Conservation (phyloP, 2,329 filamentous ascomycete genomes). For the Fusarium piperis region DNA sequence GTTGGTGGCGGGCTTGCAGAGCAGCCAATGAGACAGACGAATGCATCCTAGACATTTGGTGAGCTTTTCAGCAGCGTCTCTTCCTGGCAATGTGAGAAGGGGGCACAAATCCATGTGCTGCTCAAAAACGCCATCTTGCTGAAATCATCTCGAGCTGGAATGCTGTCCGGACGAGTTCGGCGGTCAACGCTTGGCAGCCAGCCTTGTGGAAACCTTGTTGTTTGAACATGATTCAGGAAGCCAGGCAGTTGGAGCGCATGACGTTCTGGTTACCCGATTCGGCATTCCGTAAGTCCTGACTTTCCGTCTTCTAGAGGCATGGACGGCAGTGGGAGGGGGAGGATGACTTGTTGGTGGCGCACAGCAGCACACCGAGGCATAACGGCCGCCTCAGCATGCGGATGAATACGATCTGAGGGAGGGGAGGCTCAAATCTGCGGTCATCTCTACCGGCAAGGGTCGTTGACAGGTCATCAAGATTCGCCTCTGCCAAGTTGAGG, state of each 20-base stretch:
- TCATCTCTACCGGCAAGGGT: not conserved
- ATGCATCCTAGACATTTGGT: not conserved
- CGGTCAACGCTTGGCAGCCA: constrained; percentile 4
- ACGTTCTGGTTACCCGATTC: constrained; percentile 5
- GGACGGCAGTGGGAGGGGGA: not conserved
- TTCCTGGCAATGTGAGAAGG: not conserved
- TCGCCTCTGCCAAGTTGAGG: not conserved
- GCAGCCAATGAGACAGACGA: not conserved
- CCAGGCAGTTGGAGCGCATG: not conserved
- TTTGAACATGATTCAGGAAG: not conserved
- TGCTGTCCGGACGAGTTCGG: not conserved
- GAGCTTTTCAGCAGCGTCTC: not conserved
- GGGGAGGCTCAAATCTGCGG: constrained; percentile 15
- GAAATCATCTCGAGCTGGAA: constrained; percentile 16
- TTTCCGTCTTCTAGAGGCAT: not conserved
- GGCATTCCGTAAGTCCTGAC: not conserved
- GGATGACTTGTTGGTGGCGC: constrained; percentile 28
- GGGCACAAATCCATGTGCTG: not conserved
- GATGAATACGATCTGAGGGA: not conserved
- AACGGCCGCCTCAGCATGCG: constrained; percentile 11
- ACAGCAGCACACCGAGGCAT: constrained; percentile 14
- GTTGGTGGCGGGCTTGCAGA: not conserved
- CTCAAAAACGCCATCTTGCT: constrained; percentile 1
- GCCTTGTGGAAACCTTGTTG: not conserved
- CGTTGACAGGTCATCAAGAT: not conserved